phyloP scores from a whole-genome alignment of 306 rosid species.

The Quercus berberidifolia region DNA sequence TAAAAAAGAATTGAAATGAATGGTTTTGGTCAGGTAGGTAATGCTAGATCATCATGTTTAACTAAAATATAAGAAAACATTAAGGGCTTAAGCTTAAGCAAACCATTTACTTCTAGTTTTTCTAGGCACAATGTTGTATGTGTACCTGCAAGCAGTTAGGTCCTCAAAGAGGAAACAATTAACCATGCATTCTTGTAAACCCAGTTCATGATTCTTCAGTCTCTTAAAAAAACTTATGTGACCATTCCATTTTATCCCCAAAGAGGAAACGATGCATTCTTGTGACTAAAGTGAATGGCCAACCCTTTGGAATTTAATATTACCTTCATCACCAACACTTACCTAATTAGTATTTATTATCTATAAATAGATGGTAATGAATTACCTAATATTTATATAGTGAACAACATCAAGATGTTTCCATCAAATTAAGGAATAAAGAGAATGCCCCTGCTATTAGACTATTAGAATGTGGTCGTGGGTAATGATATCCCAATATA shows the following conservation, averaged over 20 bases:
- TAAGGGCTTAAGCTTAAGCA: background rate
- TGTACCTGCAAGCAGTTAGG: background rate
- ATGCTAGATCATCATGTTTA: background rate
- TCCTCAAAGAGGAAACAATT: no score
- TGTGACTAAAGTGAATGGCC: background rate
- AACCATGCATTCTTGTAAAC: no score
- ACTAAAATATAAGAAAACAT: background rate
- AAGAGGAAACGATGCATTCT: background rate
- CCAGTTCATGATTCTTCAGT: no score
- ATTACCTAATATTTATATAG: background rate
- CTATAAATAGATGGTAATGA: background rate
- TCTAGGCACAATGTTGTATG: background rate
- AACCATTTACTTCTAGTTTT: no score
- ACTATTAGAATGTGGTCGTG: background rate
- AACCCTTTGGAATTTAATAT: background rate
- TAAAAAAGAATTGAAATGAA: background rate
- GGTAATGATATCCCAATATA: background rate
- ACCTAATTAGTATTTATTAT: background rate
- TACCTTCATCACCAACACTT: background rate
- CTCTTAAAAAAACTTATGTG: background rate
- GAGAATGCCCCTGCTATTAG: background rate
- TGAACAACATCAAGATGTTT: constrained; percentile 6
- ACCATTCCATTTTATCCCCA: background rate
- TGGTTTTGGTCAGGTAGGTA: background rate
- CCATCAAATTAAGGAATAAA: background rate